phyloP scores from a whole-genome alignment of 164 flowering plant species.

The Tetracentron sinense region DNA sequence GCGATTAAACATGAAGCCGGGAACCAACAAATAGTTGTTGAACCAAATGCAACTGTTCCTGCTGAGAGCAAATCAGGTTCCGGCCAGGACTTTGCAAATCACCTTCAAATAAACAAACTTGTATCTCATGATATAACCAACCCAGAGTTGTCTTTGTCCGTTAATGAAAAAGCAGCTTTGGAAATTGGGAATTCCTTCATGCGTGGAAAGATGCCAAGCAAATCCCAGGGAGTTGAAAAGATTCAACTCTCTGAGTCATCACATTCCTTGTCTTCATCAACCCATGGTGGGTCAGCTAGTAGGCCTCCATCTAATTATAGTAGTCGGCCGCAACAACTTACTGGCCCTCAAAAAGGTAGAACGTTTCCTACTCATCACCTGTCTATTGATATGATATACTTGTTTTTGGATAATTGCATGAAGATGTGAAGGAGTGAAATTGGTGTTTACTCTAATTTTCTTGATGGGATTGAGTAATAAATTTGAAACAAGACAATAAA shows the following conservation, averaged over 20 bases:
- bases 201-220: conserved; percentile 33
- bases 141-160: conserved; percentile 1
- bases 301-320: conserved; percentile 68
- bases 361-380: too few relatives aligned
- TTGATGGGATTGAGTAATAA: too few relatives aligned
- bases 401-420: too few relatives aligned
- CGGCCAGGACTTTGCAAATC: conserved; percentile 1
- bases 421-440: too few relatives aligned
- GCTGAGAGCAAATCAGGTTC: too few relatives aligned
- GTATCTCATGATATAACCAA: neutral
- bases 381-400: too few relatives aligned
- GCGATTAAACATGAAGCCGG: conserved; percentile 33
- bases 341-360: conserved; percentile 43
- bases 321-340: conserved; percentile 45
- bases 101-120: too few relatives aligned
- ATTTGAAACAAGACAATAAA: too few relatives aligned
- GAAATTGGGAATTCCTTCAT: conserved; percentile 29
- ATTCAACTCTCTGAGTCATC: conserved; percentile 38
- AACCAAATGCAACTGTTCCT: too few relatives aligned
- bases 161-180: conserved; percentile 17
- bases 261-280: conserved; percentile 31
- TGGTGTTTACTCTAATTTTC: too few relatives aligned
- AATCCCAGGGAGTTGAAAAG: conserved; percentile 42
- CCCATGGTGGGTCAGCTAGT: conserved; percentile 33
- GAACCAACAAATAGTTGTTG: conserved; percentile 12